Percentiles rank a stretch among this genome's conserved stretches.
These are phyloP conservation scores for Erythrophleum fordii DNA, from an alignment of 306 rosid genomes.

Conservation along the genomic window DNA sequence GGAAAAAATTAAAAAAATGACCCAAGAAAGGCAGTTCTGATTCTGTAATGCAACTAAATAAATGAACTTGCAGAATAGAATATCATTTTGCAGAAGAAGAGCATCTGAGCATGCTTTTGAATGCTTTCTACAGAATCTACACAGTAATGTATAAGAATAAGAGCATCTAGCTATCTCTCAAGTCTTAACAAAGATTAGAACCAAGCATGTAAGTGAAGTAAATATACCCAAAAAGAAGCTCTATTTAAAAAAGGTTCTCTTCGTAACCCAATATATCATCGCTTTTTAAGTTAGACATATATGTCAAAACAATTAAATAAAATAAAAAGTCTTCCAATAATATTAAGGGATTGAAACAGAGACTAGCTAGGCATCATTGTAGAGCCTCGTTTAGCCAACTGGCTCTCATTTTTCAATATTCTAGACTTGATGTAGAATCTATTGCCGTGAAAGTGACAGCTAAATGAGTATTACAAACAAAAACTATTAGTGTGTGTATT, in stretches of 20 bases:
- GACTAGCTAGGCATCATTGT: too few species aligned
- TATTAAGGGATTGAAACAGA: too few species aligned
- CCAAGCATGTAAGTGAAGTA: too few species aligned
- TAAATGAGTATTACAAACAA: not conserved
- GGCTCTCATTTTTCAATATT: slow-evolving; percentile 44
- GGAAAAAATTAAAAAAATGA: slow-evolving; percentile 1
- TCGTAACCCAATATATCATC: too few species aligned
- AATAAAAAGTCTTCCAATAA: too few species aligned
- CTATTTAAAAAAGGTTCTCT: too few species aligned
- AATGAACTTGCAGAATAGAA: not conserved
- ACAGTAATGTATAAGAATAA: not conserved
- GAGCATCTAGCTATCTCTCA: too few species aligned
- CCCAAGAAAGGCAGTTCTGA: not conserved
- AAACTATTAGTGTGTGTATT: too few species aligned
- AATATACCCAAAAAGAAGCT: too few species aligned
- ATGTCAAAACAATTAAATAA: too few species aligned
- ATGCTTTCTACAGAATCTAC: not conserved
- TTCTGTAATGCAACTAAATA: not conserved
- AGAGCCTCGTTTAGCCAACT: slow-evolving; percentile 37
- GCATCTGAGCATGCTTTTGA: not conserved
- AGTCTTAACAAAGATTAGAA: too few species aligned
- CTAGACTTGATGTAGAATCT: slow-evolving; percentile 48
- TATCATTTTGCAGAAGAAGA: not conserved
- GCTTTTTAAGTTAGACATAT: too few species aligned
- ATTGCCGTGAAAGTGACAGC: slow-evolving; percentile 33